Evolutionary conservation across 2,329 filamentous ascomycete genomes (phyloP).

Genomic region (Acrocalymma vagum): DNA sequence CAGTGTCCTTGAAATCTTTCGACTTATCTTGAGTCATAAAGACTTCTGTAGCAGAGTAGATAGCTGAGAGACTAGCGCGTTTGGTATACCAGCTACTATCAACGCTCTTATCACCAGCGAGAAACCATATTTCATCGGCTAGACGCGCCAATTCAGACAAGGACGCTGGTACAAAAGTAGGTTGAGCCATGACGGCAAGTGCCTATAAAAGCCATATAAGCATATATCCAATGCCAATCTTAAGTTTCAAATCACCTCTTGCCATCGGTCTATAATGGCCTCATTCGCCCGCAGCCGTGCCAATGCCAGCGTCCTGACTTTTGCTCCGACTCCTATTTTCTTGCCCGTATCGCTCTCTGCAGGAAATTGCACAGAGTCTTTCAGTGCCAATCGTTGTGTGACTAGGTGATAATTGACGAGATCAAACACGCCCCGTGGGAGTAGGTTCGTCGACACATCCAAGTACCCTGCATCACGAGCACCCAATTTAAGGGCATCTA

Average conservation of each 20-base stretch:
- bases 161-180: constrained; percentile 77
- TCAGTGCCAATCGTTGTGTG: constrained; percentile 69
- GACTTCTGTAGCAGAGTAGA: constrained; percentile 80
- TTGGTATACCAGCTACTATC: constrained; percentile 90
- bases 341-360: constrained; percentile 40
- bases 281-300: constrained; percentile 79
- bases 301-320: constrained; percentile 77
- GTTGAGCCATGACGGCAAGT: constrained; percentile 88
- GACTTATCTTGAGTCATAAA: constrained; percentile 93
- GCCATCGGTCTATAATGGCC: constrained; percentile 79
- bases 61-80: constrained; percentile 66
- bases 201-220: constrained; percentile 63
- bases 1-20: constrained; percentile 77
- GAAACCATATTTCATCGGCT: constrained; percentile 91
- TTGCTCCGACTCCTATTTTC: constrained; percentile 63
- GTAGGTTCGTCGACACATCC: constrained; percentile 83
- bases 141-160: constrained; percentile 81
- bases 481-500: constrained; percentile 75
- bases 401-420: constrained; percentile 82
- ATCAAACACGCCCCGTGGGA: constrained; percentile 81
- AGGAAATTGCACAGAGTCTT: constrained; percentile 55
- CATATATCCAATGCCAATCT: constrained; percentile 37
- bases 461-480: constrained; percentile 86
- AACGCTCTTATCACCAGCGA: constrained; percentile 82
- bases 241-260: constrained; percentile 69